Conservation (phyloP, 495 filamentous ascomycete species). For the Monascus purpureus region DNA sequence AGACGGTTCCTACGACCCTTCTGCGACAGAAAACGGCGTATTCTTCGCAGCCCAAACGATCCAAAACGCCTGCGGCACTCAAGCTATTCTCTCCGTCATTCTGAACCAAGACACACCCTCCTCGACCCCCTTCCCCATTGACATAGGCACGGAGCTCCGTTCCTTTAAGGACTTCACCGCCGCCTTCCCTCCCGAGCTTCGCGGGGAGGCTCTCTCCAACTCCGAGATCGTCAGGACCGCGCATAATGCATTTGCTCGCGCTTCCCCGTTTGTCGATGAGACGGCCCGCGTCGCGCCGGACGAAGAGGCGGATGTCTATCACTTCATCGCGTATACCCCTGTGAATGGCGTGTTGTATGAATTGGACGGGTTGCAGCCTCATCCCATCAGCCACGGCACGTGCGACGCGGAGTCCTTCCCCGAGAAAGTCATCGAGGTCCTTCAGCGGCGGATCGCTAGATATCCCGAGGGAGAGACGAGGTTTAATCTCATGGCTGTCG, state of each 20-base stretch:
- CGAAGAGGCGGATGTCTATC: slow-evolving; percentile 67
- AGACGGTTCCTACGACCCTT: slow-evolving; percentile 68
- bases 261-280: slow-evolving; percentile 85
- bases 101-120: slow-evolving; percentile 56
- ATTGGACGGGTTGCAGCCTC: slow-evolving; percentile 84
- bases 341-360: slow-evolving; percentile 75
- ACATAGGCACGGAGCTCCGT: slow-evolving; percentile 46
- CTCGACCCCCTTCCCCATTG: slow-evolving; percentile 18
- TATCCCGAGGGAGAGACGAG: slow-evolving; percentile 82
- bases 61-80: slow-evolving; percentile 97
- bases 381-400: slow-evolving; percentile 75
- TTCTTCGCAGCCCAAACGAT: slow-evolving; percentile 98
- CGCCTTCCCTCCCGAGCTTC: slow-evolving; percentile 67
- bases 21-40: slow-evolving; percentile 42
- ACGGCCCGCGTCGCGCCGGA: slow-evolving; percentile 46
- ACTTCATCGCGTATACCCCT: slow-evolving; percentile 92
- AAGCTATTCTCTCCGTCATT: slow-evolving; percentile 84
- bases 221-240: slow-evolving; percentile 74
- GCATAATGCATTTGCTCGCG: slow-evolving; percentile 85
- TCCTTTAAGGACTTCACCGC: slow-evolving; percentile 88
- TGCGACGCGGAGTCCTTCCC: slow-evolving; percentile 60
- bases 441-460: slow-evolving; percentile 68
- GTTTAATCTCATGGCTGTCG: slow-evolving; percentile 92
- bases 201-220: slow-evolving; percentile 54
- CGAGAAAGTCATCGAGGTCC: slow-evolving; percentile 69